Evolutionary conservation across 495 filamentous ascomycete genomes (phyloP), one percentile per base, ranked within the genome.

Genomic region (Acidomyces sp.): DNA sequence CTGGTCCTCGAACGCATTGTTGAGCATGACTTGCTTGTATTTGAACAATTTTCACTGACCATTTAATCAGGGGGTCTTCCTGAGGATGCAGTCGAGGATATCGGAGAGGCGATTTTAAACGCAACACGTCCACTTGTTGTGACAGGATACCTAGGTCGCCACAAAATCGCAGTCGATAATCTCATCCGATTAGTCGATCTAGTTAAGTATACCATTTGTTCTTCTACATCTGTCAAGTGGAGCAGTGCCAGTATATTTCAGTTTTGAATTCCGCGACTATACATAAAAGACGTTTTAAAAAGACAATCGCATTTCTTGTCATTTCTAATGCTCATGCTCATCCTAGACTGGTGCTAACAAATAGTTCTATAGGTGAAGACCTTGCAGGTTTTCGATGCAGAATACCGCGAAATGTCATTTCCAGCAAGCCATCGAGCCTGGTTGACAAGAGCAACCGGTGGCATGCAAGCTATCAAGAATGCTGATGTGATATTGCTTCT

Each of bases 401-500:
- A 39, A 6, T 39, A 30, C 2, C 39, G 49, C 16, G 51, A 53
- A 17, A 15, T 49, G 34, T 41, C 41, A 18, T 55, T 53, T 31
- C 52, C 52, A 18, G 48, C 33, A 19, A 27, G 24, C 18, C 52
- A 55, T 28, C 38, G 18, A 13, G 52, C 45, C 6, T 49, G 25
- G 34, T 32, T 36, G 15, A 41, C 32, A 10, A 34, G 40, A 25
- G 41, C 47, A 6, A 34, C 39, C 4, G 43, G 43, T 16, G 27
- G 25, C 18, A 49, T 40, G 11, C 33, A 40, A 4, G 31, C 20
- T 23, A 49, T 51, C 18, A 34, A 32, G 21, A 49, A 30, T 15
- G 52, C 52, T 16, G 52, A 53, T 34, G 41, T 55, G 22, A 49
- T 55, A n/a, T 23, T 55, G 7, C 34, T 53, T n/a, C 24, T 55